phyloP scores from a whole-genome alignment of 2,329 filamentous ascomycete species.

The Colletotrichum australisinense region DNA sequence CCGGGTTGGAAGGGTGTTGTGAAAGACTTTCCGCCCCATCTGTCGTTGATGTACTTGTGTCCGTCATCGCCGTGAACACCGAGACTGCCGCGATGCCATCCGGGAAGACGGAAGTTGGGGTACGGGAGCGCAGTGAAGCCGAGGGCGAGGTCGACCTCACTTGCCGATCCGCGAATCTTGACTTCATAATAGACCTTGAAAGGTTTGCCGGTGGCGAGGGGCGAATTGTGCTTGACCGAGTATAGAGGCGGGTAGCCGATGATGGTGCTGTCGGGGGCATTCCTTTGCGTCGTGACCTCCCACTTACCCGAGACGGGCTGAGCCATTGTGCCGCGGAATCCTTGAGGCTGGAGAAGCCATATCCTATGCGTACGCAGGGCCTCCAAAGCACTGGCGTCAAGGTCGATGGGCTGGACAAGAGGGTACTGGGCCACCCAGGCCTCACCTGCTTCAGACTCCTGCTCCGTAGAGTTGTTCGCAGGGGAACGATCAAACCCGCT shows the following conservation, averaged over 20 bases:
- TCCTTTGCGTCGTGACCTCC: constrained; percentile 53
- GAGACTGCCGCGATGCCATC: constrained; percentile 82
- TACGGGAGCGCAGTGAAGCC: constrained; percentile 82
- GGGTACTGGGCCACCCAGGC: constrained; percentile 73
- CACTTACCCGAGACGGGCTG: constrained; percentile 63
- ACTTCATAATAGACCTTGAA: constrained; percentile 81
- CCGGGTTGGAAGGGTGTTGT: constrained; percentile 71
- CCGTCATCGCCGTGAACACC: constrained; percentile 87
- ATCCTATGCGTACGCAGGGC: constrained; percentile 65
- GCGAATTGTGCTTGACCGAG: constrained; percentile 68
- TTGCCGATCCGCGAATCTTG: constrained; percentile 59
- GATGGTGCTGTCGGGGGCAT: constrained; percentile 71
- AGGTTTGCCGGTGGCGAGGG: constrained; percentile 53
- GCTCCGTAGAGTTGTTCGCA: constrained; percentile 75
- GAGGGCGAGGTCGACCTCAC: constrained; percentile 67
- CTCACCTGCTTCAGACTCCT: constrained; percentile 73
- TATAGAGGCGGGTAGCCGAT: constrained; percentile 78
- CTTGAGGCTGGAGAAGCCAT: constrained; percentile 62
- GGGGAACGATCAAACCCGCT: constrained; percentile 72
- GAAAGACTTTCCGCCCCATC: constrained; percentile 78
- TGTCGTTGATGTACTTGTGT: constrained; percentile 79
- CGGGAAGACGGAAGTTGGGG: constrained; percentile 80
- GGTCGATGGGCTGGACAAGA: constrained; percentile 64
- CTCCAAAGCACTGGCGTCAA: constrained; percentile 56
- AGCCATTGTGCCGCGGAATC: constrained; percentile 59